Percentiles rank a stretch among this genome's conserved stretches.
Conservation (phyloP, 1,139 yeast genomes). For the Kodamaea sp. region DNA sequence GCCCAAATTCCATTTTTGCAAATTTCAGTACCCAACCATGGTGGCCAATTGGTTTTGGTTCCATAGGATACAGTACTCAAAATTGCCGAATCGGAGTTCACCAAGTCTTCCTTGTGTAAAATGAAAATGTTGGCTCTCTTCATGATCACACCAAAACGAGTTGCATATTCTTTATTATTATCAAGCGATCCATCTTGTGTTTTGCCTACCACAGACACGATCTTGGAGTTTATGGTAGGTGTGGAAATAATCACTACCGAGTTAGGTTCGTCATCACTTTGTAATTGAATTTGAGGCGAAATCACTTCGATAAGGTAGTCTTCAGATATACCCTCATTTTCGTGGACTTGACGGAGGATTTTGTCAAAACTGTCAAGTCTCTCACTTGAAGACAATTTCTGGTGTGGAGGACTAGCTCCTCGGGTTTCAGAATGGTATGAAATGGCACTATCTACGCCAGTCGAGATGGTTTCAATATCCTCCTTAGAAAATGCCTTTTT, state of each 20-base stretch:
- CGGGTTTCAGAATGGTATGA: slow-evolving; percentile 3
- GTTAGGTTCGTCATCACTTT: slow-evolving; percentile 62
- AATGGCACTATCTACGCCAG: slow-evolving; percentile 1
- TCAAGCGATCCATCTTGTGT: slow-evolving; percentile 22
- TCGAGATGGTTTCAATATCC: slow-evolving; percentile 6
- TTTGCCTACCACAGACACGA: slow-evolving; percentile 37
- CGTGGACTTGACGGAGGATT: slow-evolving; percentile 45
- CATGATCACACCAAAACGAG: slow-evolving; percentile 39
- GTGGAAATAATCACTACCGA: slow-evolving; percentile 53
- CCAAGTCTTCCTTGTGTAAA: slow-evolving; percentile 30
- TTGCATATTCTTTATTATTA: slow-evolving; percentile 33
- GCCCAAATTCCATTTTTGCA: slow-evolving; percentile 41
- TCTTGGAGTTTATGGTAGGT: slow-evolving; percentile 42
- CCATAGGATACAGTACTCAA: slow-evolving; percentile 38
- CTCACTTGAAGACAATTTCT: slow-evolving; percentile 16
- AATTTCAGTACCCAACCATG: slow-evolving; percentile 49
- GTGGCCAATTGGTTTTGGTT: slow-evolving; percentile 44
- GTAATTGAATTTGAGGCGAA: slow-evolving; percentile 85
- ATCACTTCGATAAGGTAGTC: slow-evolving; percentile 70
- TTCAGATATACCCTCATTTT: slow-evolving; percentile 52
- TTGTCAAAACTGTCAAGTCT: slow-evolving; percentile 48
- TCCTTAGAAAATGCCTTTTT: neutral
- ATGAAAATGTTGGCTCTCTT: slow-evolving; percentile 45
- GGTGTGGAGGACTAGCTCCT: neutral
- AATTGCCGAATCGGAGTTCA: slow-evolving; percentile 19